Conservation (phyloP, 495 filamentous ascomycete genomes). For the Aspergillus diversus region DNA sequence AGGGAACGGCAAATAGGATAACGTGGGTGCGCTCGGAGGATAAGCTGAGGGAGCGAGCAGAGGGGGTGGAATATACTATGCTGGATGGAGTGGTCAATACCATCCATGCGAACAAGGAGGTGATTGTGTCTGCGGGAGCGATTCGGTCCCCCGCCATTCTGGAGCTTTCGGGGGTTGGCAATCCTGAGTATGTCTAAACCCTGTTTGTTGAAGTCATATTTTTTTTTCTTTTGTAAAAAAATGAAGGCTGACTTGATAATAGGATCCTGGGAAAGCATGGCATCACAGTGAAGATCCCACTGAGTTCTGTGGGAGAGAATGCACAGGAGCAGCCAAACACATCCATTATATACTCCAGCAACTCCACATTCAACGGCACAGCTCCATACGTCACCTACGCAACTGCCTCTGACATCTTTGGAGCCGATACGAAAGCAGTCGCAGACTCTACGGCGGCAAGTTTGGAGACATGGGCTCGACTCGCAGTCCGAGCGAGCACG, state of each 20-base stretch:
- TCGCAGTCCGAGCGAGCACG: constrained; percentile 31
- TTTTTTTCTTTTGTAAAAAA: no score
- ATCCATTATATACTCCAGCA: constrained; percentile 22
- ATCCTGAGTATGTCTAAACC: constrained; percentile 20
- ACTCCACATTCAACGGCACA: constrained; percentile 16
- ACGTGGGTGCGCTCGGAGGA: constrained; percentile 26
- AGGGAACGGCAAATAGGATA: constrained; percentile 41
- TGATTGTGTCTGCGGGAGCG: constrained; percentile 62
- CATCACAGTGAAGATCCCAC: constrained; percentile 45
- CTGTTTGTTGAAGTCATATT: no score
- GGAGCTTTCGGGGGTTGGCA: constrained; percentile 65
- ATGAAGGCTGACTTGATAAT: constrained; percentile 2
- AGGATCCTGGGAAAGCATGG: constrained; percentile 36
- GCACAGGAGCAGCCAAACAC: constrained; percentile 50
- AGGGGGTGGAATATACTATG: constrained; percentile 31
- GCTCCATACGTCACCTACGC: constrained; percentile 15
- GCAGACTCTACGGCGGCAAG: constrained; percentile 25
- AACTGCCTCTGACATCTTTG: constrained; percentile 35
- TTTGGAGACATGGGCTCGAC: constrained; percentile 34
- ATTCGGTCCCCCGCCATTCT: constrained; percentile 60
- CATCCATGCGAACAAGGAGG: constrained; percentile 56
- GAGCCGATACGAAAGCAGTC: constrained; percentile 32
- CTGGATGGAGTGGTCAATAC: constrained; percentile 22
- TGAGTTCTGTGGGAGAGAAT: constrained; percentile 51
- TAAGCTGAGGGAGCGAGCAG: constrained; percentile 22